Base-by-base conservation (phyloP, 768 basidiomycete species). In the Rhizopogon sp. region DNA sequence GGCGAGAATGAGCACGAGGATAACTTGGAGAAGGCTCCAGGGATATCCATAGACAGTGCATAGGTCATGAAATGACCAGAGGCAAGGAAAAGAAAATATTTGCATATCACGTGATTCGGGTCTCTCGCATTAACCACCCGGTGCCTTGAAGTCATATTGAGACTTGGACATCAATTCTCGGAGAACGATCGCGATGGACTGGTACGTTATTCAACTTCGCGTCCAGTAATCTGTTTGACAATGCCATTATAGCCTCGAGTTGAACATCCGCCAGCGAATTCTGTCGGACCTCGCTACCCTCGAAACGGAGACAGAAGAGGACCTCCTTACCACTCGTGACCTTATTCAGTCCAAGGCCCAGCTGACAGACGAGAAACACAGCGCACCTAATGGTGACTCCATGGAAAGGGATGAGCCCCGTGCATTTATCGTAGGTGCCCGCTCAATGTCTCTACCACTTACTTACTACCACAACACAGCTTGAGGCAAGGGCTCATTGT, bases 51-150 rank as follows among this genome's bases (percentile, higher is more conserved):
- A 17, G n/a, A 3, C 8, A 9, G 2, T 9, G 31, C 8, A 31
- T 8, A 31, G 35, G 11, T 35, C 11, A 11, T 35, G 35, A 35
- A 10, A 35, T 35, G 35, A 4, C 35, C 35, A 31, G 31, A 31
- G 31, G 31, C 31, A 13, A 35, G 35, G 35, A 13, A 35, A 35
- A 35, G 9, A 11, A 35, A 13, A 13, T 10, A 35, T 35, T 35
- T 35, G 1, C 9, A 35, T 69, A 52, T 63, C 64, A 57, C 54
- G 3, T 43, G 1, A 58, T 81, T 81, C 80, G 77, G 84, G 82
- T 84, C 81, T 82, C 76, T 82, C 83, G 83, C 83, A 81, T 80
- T 84, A 84, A 84, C 83, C 83, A 84, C n/a, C n/a, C n/a, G n/a
- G n/a, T n/a, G 3, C 3, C 25, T 25, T 25, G 25, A 25, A 25